Conservation (phyloP, 1,284 basidiomycete genomes). For the Apiotrichum montevideense region DNA sequence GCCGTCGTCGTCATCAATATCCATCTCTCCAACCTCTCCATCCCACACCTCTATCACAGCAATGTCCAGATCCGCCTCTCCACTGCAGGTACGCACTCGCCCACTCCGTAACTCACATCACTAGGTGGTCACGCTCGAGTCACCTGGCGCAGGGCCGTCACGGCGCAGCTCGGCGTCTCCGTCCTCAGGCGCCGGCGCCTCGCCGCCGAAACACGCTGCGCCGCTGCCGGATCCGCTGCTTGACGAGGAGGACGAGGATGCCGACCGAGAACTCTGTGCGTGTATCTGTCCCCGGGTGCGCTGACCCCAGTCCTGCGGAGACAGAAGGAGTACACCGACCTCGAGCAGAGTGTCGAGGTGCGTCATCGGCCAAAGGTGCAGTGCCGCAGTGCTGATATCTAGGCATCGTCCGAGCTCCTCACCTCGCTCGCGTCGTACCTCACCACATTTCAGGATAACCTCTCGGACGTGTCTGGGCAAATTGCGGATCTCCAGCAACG, state of each 20-base stretch:
- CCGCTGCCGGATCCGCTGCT: slow-evolving; percentile 20
- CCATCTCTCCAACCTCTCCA: neutral
- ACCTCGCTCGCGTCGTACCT: slow-evolving; percentile 83
- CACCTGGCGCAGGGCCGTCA: slow-evolving; percentile 12
- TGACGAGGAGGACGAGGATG: slow-evolving; percentile 22
- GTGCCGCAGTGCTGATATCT: neutral
- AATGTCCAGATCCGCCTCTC: neutral
- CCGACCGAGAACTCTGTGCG: slow-evolving; percentile 28
- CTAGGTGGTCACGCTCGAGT: slow-evolving; percentile 6
- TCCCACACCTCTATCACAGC: neutral
- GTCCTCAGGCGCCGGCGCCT: slow-evolving; percentile 11
- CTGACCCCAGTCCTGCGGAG: slow-evolving; percentile 28
- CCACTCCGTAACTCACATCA: neutral
- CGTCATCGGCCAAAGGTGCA: neutral
- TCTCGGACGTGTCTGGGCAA: slow-evolving; percentile 88
- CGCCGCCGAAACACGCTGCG: slow-evolving; percentile 1
- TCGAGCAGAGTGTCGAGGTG: slow-evolving; percentile 37
- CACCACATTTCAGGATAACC: slow-evolving; percentile 88
- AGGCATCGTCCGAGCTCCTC: slow-evolving; percentile 56
- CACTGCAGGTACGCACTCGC: neutral
- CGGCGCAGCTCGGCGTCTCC: slow-evolving; percentile 1
- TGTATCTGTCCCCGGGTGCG: slow-evolving; percentile 8
- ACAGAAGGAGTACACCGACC: slow-evolving; percentile 35
- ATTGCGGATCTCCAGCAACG: slow-evolving; percentile 87
- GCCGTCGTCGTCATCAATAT: neutral